Percentiles rank a stretch among this genome's conserved stretches.
Conservation (phyloP, 768 basidiomycete species). For the Chalciporus sphaerocephalus region DNA sequence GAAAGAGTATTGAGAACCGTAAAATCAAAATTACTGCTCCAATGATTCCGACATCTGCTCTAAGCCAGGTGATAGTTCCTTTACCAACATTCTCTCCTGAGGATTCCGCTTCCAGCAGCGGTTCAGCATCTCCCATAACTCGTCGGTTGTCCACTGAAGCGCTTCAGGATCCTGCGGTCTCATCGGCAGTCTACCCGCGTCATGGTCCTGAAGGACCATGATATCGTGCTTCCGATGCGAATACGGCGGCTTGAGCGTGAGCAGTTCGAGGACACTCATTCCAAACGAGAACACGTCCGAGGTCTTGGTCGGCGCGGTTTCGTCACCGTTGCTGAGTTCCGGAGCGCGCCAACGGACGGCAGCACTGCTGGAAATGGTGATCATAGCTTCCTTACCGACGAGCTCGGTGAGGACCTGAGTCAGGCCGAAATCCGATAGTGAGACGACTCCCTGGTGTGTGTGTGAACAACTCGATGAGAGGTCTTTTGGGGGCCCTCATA, state of each 20-base stretch:
- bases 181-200: constrained; percentile 36
- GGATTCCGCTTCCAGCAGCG: constrained; percentile 44
- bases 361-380: constrained; percentile 43
- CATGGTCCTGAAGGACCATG: constrained; percentile 45
- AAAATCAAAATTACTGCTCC: not conserved
- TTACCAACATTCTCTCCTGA: constrained; percentile 39
- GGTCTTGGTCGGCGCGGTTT: constrained; percentile 39
- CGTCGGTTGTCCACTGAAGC: constrained; percentile 41
- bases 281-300: constrained; percentile 57
- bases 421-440: constrained; percentile 63
- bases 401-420: constrained; percentile 58
- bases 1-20: not conserved
- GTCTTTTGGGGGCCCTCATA: constrained; percentile 17
- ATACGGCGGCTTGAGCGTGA: constrained; percentile 51
- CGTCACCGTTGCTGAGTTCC: constrained; percentile 47
- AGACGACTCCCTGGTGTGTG: constrained; percentile 43
- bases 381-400: constrained; percentile 43
- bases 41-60: constrained; percentile 7
- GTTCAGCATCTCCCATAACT: constrained; percentile 43
- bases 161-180: constrained; percentile 37
- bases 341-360: constrained; percentile 61
- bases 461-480: not conserved
- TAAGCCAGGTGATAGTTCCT: constrained; percentile 26
- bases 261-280: constrained; percentile 57
- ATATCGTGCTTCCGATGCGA: constrained; percentile 47